These are phyloP conservation scores for Botryotinia convoluta DNA, from an alignment of 2,329 filamentous ascomycete species.

Conservation along the genomic window DNA sequence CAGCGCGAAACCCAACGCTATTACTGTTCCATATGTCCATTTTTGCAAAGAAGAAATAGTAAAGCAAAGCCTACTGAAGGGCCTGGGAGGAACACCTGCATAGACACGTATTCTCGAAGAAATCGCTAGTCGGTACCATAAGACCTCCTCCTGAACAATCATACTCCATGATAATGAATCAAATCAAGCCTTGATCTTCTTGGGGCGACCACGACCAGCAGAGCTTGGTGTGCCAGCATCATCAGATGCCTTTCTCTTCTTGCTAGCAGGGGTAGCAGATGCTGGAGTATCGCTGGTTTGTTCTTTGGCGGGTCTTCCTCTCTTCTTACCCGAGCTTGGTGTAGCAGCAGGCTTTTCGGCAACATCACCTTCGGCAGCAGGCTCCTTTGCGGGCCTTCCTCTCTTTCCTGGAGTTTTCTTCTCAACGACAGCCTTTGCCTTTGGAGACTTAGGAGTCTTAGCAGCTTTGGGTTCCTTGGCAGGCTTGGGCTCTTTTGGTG, in stretches of 20 bases:
- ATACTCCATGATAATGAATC: neutral
- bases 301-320: slow-evolving; percentile 15
- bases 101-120: neutral
- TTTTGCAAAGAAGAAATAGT: neutral
- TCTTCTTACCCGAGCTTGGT: slow-evolving; percentile 12
- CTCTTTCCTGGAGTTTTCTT: slow-evolving; percentile 12
- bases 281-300: neutral
- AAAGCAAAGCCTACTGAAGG: neutral
- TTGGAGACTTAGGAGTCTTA: neutral
- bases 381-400: slow-evolving; percentile 14
- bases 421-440: neutral
- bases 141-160: neutral
- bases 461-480: neutral
- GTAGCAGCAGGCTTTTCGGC: neutral
- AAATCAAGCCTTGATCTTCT: slow-evolving; percentile 15
- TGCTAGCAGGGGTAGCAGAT: slow-evolving; percentile 12
- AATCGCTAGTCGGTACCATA: neutral
- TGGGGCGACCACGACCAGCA: slow-evolving; percentile 18
- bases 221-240: slow-evolving; percentile 7
- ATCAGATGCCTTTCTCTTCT: slow-evolving; percentile 21
- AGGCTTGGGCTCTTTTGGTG: neutral
- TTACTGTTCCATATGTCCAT: neutral
- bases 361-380: neutral
- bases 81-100: neutral
- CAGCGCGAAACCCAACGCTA: neutral